Evolutionary conservation across 1,284 basidiomycete species (phyloP), one percentile per base, ranked within the genome.

Genomic region (Coriolopsis trogii): DNA sequence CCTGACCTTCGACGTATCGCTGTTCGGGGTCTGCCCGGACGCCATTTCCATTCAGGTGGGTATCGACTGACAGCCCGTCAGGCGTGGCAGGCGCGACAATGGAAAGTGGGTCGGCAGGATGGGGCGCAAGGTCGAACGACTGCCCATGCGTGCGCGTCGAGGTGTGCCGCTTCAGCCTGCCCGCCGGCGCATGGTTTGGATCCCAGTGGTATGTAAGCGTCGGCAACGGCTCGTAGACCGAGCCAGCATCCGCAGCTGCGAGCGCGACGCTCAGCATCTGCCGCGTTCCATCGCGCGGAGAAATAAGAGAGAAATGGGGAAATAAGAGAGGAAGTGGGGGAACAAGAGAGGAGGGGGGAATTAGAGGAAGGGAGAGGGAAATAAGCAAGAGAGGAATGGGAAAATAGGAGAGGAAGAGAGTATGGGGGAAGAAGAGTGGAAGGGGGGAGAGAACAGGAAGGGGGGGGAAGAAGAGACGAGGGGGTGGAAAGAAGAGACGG

Each of bases 121-220:
- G 88, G 21, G 82, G 83, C 0, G 78, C 80, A 4, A 88, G 74
- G 54, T 87, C 83, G 50, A 80, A 81, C 2, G 80, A 79, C 43
- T 58, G 65, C n/a, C 57, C 53, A 16, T 56, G 55, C 37, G 30
- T 49, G n/a, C 49, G 51, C 18, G 33, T 46, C 29, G 65, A 58
- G 0, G 26, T 12, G 12, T 39, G 51, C 7, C 63, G 51, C 46
- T 58, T 46, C 39, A 60, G 33, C 41, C 49, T 52, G 29, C 50
- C 48, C 37, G 58, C 59, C 10, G 56, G 54, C 42, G 50, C 66
- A 61, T 41, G 41, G 45, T 45, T 81, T 73, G 41, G 87, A 78
- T 93, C 88, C 89, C 89, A 93, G 54, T 84, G 77, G 64, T 93
- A 87, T n/a, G 80, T 81, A 15, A 95, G 71, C 13, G 72, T 77